Evolutionary conservation across 805 yeast species (phyloP).

Genomic region (Kluyveromyces aestuarii): DNA sequence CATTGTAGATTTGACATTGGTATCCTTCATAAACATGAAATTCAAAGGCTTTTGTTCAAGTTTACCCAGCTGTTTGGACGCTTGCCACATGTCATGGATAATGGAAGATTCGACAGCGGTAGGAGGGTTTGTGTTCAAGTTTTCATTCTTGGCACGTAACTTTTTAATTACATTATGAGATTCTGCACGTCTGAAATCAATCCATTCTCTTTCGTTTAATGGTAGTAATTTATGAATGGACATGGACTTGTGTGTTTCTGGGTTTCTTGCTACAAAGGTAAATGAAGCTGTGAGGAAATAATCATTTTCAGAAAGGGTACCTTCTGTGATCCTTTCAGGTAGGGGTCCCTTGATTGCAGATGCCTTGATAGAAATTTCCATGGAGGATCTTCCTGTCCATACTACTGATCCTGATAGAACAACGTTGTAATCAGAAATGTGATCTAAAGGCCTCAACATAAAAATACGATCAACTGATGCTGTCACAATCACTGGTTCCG

Average conservation of each 20-base stretch:
- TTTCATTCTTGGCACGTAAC: conserved; percentile 56
- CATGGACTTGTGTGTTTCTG: conserved; percentile 82
- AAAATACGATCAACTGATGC: conserved; percentile 90
- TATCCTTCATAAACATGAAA: conserved; percentile 59
- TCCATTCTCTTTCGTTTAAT: conserved; percentile 64
- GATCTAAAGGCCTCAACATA: conserved; percentile 77
- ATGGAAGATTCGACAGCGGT: conserved; percentile 64
- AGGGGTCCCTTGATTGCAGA: conserved; percentile 55
- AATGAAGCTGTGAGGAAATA: conserved; percentile 83
- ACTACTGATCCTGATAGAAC: conserved; percentile 85
- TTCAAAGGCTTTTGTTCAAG: conserved; percentile 36
- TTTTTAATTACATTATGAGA: conserved; percentile 83
- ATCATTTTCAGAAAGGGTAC: conserved; percentile 46
- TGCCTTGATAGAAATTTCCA: conserved; percentile 91
- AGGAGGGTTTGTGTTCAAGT: conserved; percentile 57
- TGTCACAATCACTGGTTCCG: conserved; percentile 91
- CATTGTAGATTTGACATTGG: conserved; percentile 62
- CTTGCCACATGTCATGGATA: conserved; percentile 71
- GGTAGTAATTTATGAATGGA: conserved; percentile 79
- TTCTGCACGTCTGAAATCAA: conserved; percentile 81
- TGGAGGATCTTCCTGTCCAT: conserved; percentile 91
- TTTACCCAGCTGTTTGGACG: conserved; percentile 32
- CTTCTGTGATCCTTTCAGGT: conserved; percentile 46
- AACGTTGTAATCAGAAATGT: conserved; percentile 63
- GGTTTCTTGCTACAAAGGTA: conserved; percentile 93